phyloP scores from a whole-genome alignment of 192 early-diverging fungal genomes.

The Entomortierella parvispora region DNA sequence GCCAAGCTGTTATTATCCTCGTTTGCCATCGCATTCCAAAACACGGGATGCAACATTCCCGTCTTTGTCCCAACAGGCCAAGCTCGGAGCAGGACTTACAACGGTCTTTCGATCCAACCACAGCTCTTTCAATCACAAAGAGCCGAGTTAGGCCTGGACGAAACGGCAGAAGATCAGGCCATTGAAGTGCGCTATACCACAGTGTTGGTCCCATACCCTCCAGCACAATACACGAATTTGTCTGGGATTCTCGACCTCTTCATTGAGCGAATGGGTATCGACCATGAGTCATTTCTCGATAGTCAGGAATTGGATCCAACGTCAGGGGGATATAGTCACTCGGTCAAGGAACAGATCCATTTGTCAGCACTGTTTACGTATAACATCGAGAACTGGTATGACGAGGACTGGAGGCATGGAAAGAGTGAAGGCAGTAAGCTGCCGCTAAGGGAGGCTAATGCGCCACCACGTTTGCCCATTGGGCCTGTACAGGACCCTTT shows the following conservation, averaged over 20 bases:
- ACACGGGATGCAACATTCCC: conserved; percentile 72
- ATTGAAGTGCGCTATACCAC: conserved; percentile 53
- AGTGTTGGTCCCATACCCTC: conserved; percentile 41
- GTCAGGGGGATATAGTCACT: conserved; percentile 21
- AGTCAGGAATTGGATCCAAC: conserved; percentile 3
- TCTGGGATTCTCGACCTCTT: conserved; percentile 51
- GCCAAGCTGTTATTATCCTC: conserved; percentile 72
- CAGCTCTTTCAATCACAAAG: conserved; percentile 16
- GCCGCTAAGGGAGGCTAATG: neutral
- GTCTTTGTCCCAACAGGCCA: conserved; percentile 67
- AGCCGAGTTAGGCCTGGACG: conserved; percentile 33
- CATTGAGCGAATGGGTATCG: conserved; percentile 46
- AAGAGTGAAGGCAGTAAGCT: conserved; percentile 4
- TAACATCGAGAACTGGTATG: conserved; percentile 58
- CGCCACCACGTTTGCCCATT: conserved; percentile 10
- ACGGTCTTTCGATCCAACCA: conserved; percentile 42
- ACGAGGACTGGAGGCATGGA: conserved; percentile 61
- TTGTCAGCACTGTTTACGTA: conserved; percentile 61
- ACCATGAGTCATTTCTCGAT: conserved; percentile 15
- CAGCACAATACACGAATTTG: conserved; percentile 46
- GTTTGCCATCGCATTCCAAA: conserved; percentile 74
- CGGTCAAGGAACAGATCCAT: conserved; percentile 43
- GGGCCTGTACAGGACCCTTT: conserved; percentile 37
- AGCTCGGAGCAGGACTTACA: conserved; percentile 37
- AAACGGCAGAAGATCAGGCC: conserved; percentile 36